A percentile compares a stretch with the other conserved stretches of the same genome.
These are phyloP conservation scores for Coemansia sp. DNA, from an alignment of 192 early-diverging fungal species.

Conservation along the genomic window DNA sequence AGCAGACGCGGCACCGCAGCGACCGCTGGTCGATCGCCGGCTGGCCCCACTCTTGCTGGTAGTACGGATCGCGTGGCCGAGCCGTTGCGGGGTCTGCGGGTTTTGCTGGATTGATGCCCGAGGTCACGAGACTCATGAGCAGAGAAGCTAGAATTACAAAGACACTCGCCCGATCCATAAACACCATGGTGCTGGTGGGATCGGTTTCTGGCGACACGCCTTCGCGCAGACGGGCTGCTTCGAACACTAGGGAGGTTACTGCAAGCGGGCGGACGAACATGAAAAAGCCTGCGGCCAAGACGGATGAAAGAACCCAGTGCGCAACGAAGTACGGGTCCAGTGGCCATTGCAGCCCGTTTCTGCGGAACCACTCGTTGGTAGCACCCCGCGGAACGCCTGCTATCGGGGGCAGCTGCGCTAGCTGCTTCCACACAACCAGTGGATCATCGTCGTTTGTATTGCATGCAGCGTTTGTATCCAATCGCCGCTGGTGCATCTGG, in stretches of 20 bases:
- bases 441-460: conserved; percentile 15
- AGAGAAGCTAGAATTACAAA: conserved; percentile 2
- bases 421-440: conserved; percentile 26
- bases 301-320: conserved; percentile 30
- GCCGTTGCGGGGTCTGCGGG: conserved; percentile 4
- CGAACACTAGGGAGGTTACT: neutral
- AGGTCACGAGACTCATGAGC: conserved; percentile 22
- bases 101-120: conserved; percentile 25
- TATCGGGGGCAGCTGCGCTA: conserved; percentile 12
- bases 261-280: conserved; percentile 21
- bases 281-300: conserved; percentile 23
- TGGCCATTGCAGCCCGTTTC: conserved; percentile 36
- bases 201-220: neutral
- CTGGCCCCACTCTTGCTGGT: conserved; percentile 32
- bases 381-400: conserved; percentile 22
- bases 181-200: neutral
- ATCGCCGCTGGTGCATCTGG: neutral
- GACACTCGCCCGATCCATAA: neutral
- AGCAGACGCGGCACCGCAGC: conserved; percentile 43
- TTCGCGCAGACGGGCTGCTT: neutral
- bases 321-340: conserved; percentile 31
- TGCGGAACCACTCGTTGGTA: conserved; percentile 35
- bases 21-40: conserved; percentile 33
- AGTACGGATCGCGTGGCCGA: conserved; percentile 24
- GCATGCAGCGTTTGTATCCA: neutral